Evolutionary conservation across 805 yeast species (phyloP), one percentile per base, ranked within the genome.

Genomic region (Candida silvicultrix): DNA sequence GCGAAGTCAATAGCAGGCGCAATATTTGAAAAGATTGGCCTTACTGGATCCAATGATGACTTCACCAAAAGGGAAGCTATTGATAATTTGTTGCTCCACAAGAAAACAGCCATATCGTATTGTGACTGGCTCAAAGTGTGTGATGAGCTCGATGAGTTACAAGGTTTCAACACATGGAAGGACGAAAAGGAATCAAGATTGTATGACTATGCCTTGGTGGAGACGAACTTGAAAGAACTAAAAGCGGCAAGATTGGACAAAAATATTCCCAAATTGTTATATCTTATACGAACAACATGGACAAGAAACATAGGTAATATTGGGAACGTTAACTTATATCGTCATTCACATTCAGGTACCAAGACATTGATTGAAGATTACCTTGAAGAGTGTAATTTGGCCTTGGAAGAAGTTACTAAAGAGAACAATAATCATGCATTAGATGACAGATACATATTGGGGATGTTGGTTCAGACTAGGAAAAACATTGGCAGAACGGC

Each of bases 401-500:
- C 76, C 1, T 54, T 79, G 31, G 55, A 55, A 37, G 48, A 51
- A 23, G 44, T 57, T 7, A 52, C 59, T 1, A 51, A 42, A 10
- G 52, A 46, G 14, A 40, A 43, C 11, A 49, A 48, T 12, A 37
- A 46, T 12, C 51, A 48, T 21, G 71, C 63, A 7, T 48, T 87
- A 28, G 92, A 85, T 60, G 89, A 83, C 49, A 63, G 78, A 12
- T 82, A 85, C 55, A 70, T 87, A 15, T 67, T 92, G 46, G 86
- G 86, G 2, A 86, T 87, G 76, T 69, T 92, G 31, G 78, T 85
- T 36, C 96, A 92, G 60, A 87, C 97, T 0, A 73, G 97, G 49
- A 86, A 86, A 62, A 89, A 90, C 57, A 87, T 87, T 43, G 99
- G 99, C 0, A 74, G 97, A 45, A 90, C 98, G 0, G 99, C 98